These are phyloP conservation scores for Prunus persica DNA, from an alignment of 306 rosid species.

Conservation along the genomic window Prunus_persica_NCBIv2 NC_034009.1:28982501-28983000, in stretches of 20 bases:
- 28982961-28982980: slow-evolving; percentile 11
- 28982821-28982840: not conserved
- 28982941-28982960: slow-evolving; percentile 15
- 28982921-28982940: slow-evolving; percentile 32
- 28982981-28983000: slow-evolving; percentile 15
- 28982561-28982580: not conserved
- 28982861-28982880: slow-evolving; percentile 2
- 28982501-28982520: slow-evolving; percentile 17
- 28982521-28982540: slow-evolving; percentile 14
- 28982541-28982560: not conserved
- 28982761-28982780: not conserved
- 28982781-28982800: not conserved
- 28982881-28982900: slow-evolving; percentile 22
- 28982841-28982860: not conserved
- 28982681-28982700: not conserved
- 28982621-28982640: too few species aligned
- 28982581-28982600: too few species aligned
- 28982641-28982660: not conserved
- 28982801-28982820: not conserved
- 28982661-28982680: not conserved
- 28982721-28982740: not conserved
- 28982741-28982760: not conserved
- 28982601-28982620: too few species aligned
- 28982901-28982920: not conserved
- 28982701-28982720: not conserved